These are phyloP conservation scores for Geotrichum carabidarum DNA, from an alignment of 1,139 yeast species.

Conservation along the genomic window DNA sequence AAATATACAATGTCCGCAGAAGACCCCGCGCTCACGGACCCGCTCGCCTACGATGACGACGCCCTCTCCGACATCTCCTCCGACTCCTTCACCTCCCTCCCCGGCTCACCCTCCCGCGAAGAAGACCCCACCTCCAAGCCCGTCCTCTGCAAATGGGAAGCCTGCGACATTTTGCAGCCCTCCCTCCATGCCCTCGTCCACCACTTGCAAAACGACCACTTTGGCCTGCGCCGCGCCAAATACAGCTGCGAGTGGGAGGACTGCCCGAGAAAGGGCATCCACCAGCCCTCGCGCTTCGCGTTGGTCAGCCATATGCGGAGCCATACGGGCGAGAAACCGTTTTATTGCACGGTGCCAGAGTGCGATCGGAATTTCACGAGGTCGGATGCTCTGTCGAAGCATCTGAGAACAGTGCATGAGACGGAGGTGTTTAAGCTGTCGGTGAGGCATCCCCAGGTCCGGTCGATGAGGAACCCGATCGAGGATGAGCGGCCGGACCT, in stretches of 20 bases:
- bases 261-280: constrained; percentile 51
- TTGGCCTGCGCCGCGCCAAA: constrained; percentile 40
- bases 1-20: not conserved
- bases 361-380: constrained; percentile 58
- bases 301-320: constrained; percentile 58
- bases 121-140: constrained; percentile 19
- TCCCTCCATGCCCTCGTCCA: constrained; percentile 38
- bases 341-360: constrained; percentile 64
- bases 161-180: constrained; percentile 33
- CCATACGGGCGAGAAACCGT: constrained; percentile 66
- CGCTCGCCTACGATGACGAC: constrained; percentile 6
- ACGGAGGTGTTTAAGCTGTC: constrained; percentile 31
- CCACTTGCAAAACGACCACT: constrained; percentile 41
- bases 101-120: constrained; percentile 17
- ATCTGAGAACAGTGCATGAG: constrained; percentile 59
- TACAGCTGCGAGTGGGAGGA: constrained; percentile 61
- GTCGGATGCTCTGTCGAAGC: constrained; percentile 60
- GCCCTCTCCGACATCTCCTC: constrained; percentile 17
- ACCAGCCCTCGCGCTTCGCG: constrained; percentile 57
- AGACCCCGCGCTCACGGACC: constrained; percentile 1
- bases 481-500: constrained; percentile 13
- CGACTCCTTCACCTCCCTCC: constrained; percentile 19
- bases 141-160: constrained; percentile 39
- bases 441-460: constrained; percentile 10
- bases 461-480: constrained; percentile 16